These are phyloP conservation scores for Pichia sp. DNA, from an alignment of 1,139 yeast species.

Conservation along the genomic window DNA sequence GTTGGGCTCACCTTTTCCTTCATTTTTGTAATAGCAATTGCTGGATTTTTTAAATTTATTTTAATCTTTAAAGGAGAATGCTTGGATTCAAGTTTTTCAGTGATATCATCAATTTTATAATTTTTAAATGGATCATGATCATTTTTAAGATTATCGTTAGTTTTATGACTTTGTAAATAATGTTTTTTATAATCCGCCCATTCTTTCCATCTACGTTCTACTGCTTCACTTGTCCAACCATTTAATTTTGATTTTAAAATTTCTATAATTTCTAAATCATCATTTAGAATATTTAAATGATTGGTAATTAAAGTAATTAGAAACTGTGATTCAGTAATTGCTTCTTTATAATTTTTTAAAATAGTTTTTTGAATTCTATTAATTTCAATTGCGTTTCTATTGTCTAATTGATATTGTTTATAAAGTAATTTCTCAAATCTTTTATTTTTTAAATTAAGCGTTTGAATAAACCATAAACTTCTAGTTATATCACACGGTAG, in stretches of 20 bases:
- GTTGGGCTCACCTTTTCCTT: too few relatives aligned
- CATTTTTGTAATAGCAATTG: too few relatives aligned
- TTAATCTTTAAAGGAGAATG: constrained; percentile 9
- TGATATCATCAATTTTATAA: neutral
- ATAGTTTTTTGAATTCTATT: constrained; percentile 8
- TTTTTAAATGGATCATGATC: neutral
- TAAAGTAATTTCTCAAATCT: constrained; percentile 16
- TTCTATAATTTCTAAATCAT: constrained; percentile 18
- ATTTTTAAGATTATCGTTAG: neutral
- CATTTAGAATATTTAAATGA: constrained; percentile 21
- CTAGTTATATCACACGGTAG: constrained; percentile 44
- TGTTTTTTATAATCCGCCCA: constrained; percentile 22
- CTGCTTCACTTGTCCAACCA: constrained; percentile 19
- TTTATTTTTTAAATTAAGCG: constrained; percentile 31
- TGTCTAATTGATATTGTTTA: neutral
- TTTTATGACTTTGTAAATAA: neutral
- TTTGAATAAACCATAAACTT: constrained; percentile 42
- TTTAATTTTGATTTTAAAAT: constrained; percentile 8
- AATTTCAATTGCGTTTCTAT: neutral
- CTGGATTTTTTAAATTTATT: constrained; percentile 3
- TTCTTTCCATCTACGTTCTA: constrained; percentile 18
- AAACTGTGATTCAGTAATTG: constrained; percentile 23
- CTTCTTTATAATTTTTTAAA: constrained; percentile 19
- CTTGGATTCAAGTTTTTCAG: neutral
- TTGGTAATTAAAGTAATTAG: constrained; percentile 15